phyloP scores from a whole-genome alignment of 202 grass and related monocot species.

The Panicum hallii region DNA sequence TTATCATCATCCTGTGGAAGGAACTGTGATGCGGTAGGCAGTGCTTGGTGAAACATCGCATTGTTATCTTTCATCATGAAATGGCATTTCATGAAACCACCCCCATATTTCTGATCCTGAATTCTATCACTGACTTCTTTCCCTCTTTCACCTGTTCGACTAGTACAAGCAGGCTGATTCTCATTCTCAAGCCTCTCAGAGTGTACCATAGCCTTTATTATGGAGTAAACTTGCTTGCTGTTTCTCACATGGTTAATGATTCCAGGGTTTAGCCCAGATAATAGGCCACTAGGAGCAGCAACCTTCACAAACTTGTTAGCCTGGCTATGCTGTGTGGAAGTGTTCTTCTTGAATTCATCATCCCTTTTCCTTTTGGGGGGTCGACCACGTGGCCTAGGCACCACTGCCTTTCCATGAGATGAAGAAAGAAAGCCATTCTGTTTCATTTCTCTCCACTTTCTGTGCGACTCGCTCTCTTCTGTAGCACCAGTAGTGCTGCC shows the following conservation, averaged over 20 bases:
- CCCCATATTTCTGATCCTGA: slow-evolving; percentile 52
- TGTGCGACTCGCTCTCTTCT: slow-evolving; percentile 74
- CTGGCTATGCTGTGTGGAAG: slow-evolving; percentile 65
- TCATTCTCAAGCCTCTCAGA: slow-evolving; percentile 70
- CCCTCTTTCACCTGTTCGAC: slow-evolving; percentile 51
- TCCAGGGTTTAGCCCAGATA: slow-evolving; percentile 94
- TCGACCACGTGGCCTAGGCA: slow-evolving; percentile 62
- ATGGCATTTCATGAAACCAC: slow-evolving; percentile 53
- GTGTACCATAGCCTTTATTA: slow-evolving; percentile 90
- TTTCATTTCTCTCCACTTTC: slow-evolving; percentile 96
- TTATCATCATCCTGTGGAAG: slow-evolving; percentile 45
- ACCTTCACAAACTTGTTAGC: slow-evolving; percentile 69
- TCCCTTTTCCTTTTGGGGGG: slow-evolving; percentile 75
- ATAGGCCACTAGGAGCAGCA: slow-evolving; percentile 88
- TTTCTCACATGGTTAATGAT: slow-evolving; percentile 99
- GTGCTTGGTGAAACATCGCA: slow-evolving; percentile 38
- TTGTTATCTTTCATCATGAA: slow-evolving; percentile 48
- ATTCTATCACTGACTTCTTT: slow-evolving; percentile 53
- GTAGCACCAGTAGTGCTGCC: slow-evolving; percentile 76
- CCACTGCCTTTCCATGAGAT: slow-evolving; percentile 57
- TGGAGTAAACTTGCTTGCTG: slow-evolving; percentile 97
- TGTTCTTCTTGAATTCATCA: slow-evolving; percentile 54
- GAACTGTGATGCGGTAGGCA: slow-evolving; percentile 45
- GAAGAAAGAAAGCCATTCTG: slow-evolving; percentile 97
- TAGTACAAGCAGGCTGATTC: slow-evolving; percentile 35